Evolutionary conservation across 164 flowering plant genomes (phyloP), one percentile per base, ranked within the genome.

Genomic region (Saururus chinensis): DNA sequence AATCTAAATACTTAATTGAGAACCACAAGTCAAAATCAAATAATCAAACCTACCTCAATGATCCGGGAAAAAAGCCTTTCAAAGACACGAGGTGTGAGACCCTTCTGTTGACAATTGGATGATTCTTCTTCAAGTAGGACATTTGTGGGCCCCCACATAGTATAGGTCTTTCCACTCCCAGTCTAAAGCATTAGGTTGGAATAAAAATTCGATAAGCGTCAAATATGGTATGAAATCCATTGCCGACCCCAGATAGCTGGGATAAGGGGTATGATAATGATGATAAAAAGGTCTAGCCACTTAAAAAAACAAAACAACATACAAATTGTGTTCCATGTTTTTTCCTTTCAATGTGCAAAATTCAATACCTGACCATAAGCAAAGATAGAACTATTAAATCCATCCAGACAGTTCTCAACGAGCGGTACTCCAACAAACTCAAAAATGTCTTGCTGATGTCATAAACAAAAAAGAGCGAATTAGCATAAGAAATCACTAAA

Each of bases 111-210:
- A 30, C 37, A 2, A 30, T 30, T 30, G n/a, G n/a, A n/a, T n/a
- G n/a, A n/a, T n/a, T 77, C 76, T n/a, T 79, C 84, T 54, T 84
- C 88, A 69, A 77, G 71, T 80, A 90, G 79, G 57, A 91, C 92
- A 60, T 87, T 87, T 69, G 96, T 74, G 21, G 99, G 95, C 69
- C 99, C 97, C 96, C 91, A 90, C 81, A 95, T 90, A 0, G 99
- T 95, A 60, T 84, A 93, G 0, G 99, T 95, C 74, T 95, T 95
- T 37, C 99, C 99, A 59, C 97, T 95, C 19, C 99, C 97, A 23
- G 99, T 93, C 99, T 93, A 57, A 66, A 56, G 16, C 59, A 65
- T 54, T 56, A 63, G 14, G 51, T 12, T 12, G 17, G 17, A 45
- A 45, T 3, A 45, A 45, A 12, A 12, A 45, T 45, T 45, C 14